phyloP scores from a whole-genome alignment of 2,329 filamentous ascomycete genomes.

The Aspergillus sojae region DNA sequence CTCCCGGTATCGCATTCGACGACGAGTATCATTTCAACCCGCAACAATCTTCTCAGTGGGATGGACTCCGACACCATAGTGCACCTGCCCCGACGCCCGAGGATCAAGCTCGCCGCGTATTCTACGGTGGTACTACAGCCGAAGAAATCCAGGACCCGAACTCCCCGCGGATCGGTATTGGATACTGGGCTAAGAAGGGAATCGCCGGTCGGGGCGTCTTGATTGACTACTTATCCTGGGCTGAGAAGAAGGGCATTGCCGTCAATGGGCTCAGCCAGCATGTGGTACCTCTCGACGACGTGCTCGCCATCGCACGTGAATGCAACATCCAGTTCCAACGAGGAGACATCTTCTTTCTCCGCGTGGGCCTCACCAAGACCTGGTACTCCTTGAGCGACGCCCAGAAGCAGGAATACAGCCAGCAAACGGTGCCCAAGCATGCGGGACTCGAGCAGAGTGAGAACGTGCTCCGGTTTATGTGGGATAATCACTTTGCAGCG shows the following conservation, averaged over 20 bases:
- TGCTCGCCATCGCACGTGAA: slow-evolving; percentile 37
- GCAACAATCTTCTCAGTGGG: slow-evolving; percentile 59
- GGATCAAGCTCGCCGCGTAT: slow-evolving; percentile 32
- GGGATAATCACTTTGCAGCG: slow-evolving; percentile 62
- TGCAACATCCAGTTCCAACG: slow-evolving; percentile 38
- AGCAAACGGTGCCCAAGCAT: slow-evolving; percentile 35
- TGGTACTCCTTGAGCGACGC: slow-evolving; percentile 35
- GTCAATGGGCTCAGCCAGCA: slow-evolving; percentile 37
- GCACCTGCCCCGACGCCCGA: slow-evolving; percentile 43
- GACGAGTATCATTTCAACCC: slow-evolving; percentile 58
- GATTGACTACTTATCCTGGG: slow-evolving; percentile 43
- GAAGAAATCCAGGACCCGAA: slow-evolving; percentile 37
- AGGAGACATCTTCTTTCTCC: slow-evolving; percentile 45
- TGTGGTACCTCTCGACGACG: slow-evolving; percentile 38
- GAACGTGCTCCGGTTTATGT: slow-evolving; percentile 58
- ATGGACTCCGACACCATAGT: slow-evolving; percentile 55
- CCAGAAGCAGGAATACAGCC: slow-evolving; percentile 33
- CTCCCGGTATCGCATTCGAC: slow-evolving; percentile 50
- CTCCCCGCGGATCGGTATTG: slow-evolving; percentile 40
- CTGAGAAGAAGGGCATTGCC: slow-evolving; percentile 33
- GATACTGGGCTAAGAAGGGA: slow-evolving; percentile 41
- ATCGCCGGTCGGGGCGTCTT: slow-evolving; percentile 46
- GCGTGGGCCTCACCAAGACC: slow-evolving; percentile 38
- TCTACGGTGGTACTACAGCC: slow-evolving; percentile 41
- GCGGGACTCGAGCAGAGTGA: slow-evolving; percentile 43